Evolutionary conservation across 129 eudicot genomes (phyloP), one percentile per base, ranked within the genome.

Genomic region (Tanacetum coccineum): DNA sequence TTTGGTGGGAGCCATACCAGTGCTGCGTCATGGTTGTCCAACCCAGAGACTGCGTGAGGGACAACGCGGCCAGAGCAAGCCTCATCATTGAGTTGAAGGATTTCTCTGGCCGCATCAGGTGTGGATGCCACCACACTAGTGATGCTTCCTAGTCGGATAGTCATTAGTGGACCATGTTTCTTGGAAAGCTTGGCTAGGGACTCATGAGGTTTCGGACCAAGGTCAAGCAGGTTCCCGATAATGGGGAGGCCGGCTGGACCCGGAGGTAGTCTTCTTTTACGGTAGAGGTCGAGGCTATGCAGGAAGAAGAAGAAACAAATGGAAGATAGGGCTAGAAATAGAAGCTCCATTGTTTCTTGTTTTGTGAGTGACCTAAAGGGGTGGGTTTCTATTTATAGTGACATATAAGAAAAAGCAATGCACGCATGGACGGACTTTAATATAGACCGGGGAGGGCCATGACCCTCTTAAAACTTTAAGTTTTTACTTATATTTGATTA

Each of bases 121-220:
- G 96, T 85, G 8, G 96, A 81, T 7, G 78, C 87, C 6, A 89
- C 76, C 17, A 85, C 80, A 13, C 74, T 71, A 5, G 82, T 80
- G 58, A 83, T 78, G 45, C 36, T 52, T 13, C 93, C 96, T 32
- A 85, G 63, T 51, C 72, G 79, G 70, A 89, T 71, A 26, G 89
- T 81, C 87, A 89, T 89, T 15, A 85, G 68, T 10, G 85, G 89
- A 42, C 85, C 89, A 21, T 80, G 64, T 52, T 52, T 80, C 13
- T 74, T 30, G 39, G 88, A 53, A 21, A 83, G 80, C 14, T 80
- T 75, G 46, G 80, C 73, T 0, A 83, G 59, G 56, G 82, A 66
- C 36, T 76, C 80, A 9, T 80, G 88, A 1, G 88, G 88, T 45
- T 77, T 76, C 0, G 74, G 50, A 4, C 85, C 82, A 5, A 83